Base-by-base conservation (phyloP, 257 asterid species). In the Gentiana macrophylla region DNA sequence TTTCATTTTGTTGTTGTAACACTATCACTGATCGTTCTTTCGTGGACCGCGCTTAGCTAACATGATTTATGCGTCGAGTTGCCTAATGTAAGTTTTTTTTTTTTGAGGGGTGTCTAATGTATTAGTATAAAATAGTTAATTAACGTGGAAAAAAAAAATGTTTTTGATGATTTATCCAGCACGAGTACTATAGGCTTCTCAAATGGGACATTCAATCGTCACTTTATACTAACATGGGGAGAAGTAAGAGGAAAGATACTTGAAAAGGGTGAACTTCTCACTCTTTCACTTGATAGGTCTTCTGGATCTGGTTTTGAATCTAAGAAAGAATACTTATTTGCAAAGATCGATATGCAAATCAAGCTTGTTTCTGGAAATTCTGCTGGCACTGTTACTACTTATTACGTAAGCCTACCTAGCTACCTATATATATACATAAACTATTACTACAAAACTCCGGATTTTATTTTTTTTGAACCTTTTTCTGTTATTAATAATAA, bases 351-450 rank as follows among this genome's bases (percentile, higher is more conserved):
- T 8, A 84, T 88, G 86, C 83, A 79, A 49, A 80, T 88, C 60
- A 88, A 88, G 72, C 96, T 84, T 32, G 73, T 88, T 49, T 81
- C 87, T 0, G 96, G 94, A 4, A 66, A 87, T 49, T 79, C 96
- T 6, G 96, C 96, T 1, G 96, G 96, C 69, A 87, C 96, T 0
- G 87, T 87, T 77, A 84, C 96, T n/a, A 84, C 96, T 11, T 87
- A 82, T 37, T 87, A 87, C 43, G 96, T 87, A 73, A 80, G 89
- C 9, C 5, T 49, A 5, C 46, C 6, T 41, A n/a, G n/a, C n/a
- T n/a, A 24, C 24, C 24, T 24, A 24, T 24, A 24, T 24, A 24
- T 24, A 24, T 24, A 24, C 24, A 24, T 24, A 8, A 52, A 52
- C 34, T 52, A 9, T 12, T 32, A 11, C 1, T 4, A 32, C 6